A percentile compares a stretch with the other conserved stretches of the same genome.
Evolutionary conservation across 805 yeast genomes (phyloP).

Genomic region (Saccharomycopsis microspora): DNA sequence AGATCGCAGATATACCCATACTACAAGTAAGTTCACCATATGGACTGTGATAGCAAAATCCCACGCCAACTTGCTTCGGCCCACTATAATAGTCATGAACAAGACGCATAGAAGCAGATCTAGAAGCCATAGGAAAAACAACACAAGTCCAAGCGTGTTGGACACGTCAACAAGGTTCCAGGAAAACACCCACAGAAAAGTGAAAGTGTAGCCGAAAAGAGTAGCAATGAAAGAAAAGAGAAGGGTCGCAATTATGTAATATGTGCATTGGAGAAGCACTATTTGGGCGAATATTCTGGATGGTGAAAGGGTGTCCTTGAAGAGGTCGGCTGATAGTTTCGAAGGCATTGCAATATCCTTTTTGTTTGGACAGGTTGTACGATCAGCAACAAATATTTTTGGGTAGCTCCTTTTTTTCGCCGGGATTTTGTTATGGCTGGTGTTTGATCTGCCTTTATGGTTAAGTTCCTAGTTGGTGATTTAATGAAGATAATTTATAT

Average conservation of each 20-base stretch:
- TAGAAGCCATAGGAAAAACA: slow-evolving; percentile 68
- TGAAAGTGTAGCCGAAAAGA: slow-evolving; percentile 61
- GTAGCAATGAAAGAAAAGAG: slow-evolving; percentile 55
- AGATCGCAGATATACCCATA: slow-evolving; percentile 49
- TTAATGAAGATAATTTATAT: too few relatives aligned
- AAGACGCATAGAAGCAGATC: slow-evolving; percentile 76
- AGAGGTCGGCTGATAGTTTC: slow-evolving; percentile 4
- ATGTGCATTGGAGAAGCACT: slow-evolving; percentile 61
- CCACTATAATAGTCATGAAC: slow-evolving; percentile 78
- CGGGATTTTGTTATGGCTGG: too few relatives aligned
- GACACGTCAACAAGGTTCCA: slow-evolving; percentile 68
- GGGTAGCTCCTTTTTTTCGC: too few relatives aligned
- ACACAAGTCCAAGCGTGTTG: slow-evolving; percentile 70
- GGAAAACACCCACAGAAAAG: slow-evolving; percentile 58
- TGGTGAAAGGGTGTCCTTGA: slow-evolving; percentile 34
- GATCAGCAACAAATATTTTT: too few relatives aligned
- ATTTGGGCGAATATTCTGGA: slow-evolving; percentile 58
- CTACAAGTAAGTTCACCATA: slow-evolving; percentile 61
- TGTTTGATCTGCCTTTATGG: too few relatives aligned
- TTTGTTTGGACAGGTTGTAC: too few relatives aligned
- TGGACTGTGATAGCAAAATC: slow-evolving; percentile 95
- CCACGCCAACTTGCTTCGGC: slow-evolving; percentile 89
- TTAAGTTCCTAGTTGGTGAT: too few relatives aligned
- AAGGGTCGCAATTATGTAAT: slow-evolving; percentile 61
- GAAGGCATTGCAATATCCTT: background rate